A percentile compares a stretch with the other conserved stretches of the same genome.
Evolutionary conservation across 2,329 filamentous ascomycete species (phyloP).

Genomic region (Colletotrichum endophyticum): DNA sequence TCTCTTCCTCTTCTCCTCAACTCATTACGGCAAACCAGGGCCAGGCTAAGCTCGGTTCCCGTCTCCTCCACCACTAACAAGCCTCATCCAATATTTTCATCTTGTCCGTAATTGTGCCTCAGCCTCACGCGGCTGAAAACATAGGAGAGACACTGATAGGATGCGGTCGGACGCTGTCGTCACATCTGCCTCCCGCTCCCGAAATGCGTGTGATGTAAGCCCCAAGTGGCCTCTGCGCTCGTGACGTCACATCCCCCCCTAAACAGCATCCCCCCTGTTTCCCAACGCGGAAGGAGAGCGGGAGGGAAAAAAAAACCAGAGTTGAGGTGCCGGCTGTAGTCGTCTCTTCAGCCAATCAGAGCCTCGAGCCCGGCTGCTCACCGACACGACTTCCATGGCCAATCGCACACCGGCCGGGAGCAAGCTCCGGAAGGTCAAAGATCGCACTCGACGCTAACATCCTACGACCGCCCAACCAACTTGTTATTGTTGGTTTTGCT

Average conservation of each 20-base stretch:
- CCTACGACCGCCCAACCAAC: not conserved
- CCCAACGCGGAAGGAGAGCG: not conserved
- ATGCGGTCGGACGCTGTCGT: not conserved
- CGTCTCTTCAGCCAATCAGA: not conserved
- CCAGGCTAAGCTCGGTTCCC: not conserved
- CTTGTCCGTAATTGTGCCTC: not conserved
- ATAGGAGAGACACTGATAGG: not conserved
- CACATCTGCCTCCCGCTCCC: not conserved
- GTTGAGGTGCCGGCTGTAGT: not conserved
- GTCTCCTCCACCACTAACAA: not conserved
- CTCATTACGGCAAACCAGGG: not conserved
- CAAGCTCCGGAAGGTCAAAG: not conserved
- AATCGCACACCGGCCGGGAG: not conserved
- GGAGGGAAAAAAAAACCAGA: not conserved
- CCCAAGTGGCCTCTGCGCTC: not conserved
- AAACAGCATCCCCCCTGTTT: not conserved
- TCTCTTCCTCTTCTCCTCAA: not conserved
- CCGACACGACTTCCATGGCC: not conserved
- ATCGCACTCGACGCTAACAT: not conserved
- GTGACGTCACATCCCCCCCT: slow-evolving; percentile 5
- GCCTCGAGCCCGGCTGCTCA: not conserved
- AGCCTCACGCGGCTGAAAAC: not conserved
- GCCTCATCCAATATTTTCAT: not conserved
- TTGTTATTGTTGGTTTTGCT: not conserved
- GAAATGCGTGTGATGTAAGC: not conserved